A percentile compares a stretch with the other conserved stretches of the same genome.
phyloP scores from a whole-genome alignment of 179 eudicot species.

The Sideroxylon spinosum region DNA sequence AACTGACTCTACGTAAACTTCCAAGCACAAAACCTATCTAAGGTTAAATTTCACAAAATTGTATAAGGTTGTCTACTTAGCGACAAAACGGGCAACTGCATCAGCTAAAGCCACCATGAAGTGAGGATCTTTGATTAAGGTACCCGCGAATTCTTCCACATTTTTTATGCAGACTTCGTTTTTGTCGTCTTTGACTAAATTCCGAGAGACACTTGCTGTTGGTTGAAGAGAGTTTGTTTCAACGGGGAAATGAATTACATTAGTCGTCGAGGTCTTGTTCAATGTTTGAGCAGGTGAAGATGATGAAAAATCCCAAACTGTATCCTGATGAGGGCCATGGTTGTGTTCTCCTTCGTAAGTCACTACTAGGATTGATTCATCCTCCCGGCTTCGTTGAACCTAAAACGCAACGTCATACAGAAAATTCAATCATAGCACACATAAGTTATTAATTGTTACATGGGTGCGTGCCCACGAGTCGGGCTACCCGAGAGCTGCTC shows the following conservation, averaged over 20 bases:
- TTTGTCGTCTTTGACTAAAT: background rate
- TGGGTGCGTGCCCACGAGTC: no score
- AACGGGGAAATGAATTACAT: background rate
- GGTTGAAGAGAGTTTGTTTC: no score
- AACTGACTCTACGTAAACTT: no score
- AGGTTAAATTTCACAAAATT: no score
- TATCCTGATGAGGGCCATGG: background rate
- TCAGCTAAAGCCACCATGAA: background rate
- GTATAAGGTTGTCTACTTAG: background rate
- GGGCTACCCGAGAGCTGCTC: no score
- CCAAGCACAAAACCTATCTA: no score
- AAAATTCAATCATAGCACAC: background rate
- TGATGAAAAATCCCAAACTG: background rate
- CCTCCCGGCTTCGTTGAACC: constrained; percentile 5
- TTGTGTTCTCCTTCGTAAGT: constrained; percentile 14
- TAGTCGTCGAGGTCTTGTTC: background rate
- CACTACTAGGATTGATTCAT: background rate
- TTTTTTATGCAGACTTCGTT: background rate
- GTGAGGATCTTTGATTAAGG: background rate
- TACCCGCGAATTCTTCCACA: background rate
- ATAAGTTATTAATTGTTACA: no score
- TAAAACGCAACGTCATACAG: background rate
- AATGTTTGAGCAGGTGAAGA: background rate
- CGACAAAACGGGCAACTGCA: background rate
- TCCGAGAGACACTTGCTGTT: background rate